Base-by-base conservation (phyloP, 2,329 filamentous ascomycete genomes). In the Trichophyton schoenleinii region DNA sequence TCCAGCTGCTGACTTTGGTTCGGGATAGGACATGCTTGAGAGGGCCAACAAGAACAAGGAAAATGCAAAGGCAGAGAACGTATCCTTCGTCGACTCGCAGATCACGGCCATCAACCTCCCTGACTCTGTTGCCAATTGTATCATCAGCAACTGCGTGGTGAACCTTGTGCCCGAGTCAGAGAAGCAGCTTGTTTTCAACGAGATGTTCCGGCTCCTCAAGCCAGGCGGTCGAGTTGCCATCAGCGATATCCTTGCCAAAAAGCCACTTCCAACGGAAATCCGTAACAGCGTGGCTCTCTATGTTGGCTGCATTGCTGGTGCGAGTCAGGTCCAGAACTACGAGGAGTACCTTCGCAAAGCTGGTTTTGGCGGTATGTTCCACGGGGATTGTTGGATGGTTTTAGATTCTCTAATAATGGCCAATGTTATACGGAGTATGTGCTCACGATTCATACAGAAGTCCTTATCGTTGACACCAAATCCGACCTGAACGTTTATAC, bases 131-230 rank as follows among this genome's bases (percentile, higher is more conserved):
- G 79, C 77, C 18, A 77, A 85, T 69, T 80, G 80, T 66, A 78
- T 87, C 61, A 83, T 86, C 64, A 82, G 79, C 64, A 87, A 87
- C 70, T 87, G 83, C 63, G 82, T 84, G 28, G 72, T 86, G 63
- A 85, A 85, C 64, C 79, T 85, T 0, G 79, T 85, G 0, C 81
- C 81, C 0, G 68, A 71, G 7, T 61, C 63, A 0, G 80, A 85
- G 8, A 85, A 84, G 67, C 75, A 72, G 4, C 63, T 73, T 0
- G 82, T 79, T 0, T 86, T 87, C 63, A 66, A 70, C 0, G 83
- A 87, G 68, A 84, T 86, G 66, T 75, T 75, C 61, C 78, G 84
- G 0, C 64, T 87, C 0, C 73, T 87, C 1, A 83, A 80, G 64
- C 76, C 79, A 0, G 79, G 81, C 2, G 84, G 84, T 0, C 72